Conservation (phyloP, 345 rosid species). For the Acer yangbiense region DNA sequence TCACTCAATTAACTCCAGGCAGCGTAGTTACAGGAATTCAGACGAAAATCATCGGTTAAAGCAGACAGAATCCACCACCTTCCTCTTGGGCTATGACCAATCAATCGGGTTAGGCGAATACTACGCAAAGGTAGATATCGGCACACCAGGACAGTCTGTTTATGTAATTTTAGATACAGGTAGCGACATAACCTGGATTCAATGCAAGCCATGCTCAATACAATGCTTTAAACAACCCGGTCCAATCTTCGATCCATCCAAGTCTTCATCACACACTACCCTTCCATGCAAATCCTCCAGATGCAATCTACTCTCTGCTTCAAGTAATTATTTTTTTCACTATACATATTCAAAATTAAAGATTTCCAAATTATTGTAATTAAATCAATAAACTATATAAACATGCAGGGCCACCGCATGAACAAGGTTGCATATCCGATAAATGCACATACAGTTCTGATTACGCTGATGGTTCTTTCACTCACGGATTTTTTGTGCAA, state of each 20-base stretch:
- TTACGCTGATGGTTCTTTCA: conserved; percentile 25
- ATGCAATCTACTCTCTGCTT: conserved; percentile 3
- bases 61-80: background rate
- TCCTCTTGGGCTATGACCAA: background rate
- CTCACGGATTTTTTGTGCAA: background rate
- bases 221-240: conserved; percentile 31
- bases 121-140: conserved; percentile 29
- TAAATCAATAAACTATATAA: background rate
- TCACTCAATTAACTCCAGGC: background rate
- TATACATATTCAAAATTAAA: too few relatives aligned
- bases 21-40: background rate
- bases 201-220: conserved; percentile 29
- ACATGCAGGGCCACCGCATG: background rate
- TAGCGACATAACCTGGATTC: conserved; percentile 38
- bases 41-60: background rate
- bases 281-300: conserved; percentile 12
- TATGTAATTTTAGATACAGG: conserved; percentile 31
- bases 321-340: background rate
- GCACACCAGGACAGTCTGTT: conserved; percentile 21
- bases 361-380: background rate
- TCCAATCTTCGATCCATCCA: conserved; percentile 23
- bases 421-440: conserved; percentile 14
- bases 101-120: conserved; percentile 9
- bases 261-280: conserved; percentile 27
- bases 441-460: conserved; percentile 24